Percentiles rank a stretch among this genome's conserved stretches.
These are phyloP conservation scores for Ulota crispa DNA, from an alignment of 225 moss, liverwort and hornwort species.

Conservation along the genomic window DNA sequence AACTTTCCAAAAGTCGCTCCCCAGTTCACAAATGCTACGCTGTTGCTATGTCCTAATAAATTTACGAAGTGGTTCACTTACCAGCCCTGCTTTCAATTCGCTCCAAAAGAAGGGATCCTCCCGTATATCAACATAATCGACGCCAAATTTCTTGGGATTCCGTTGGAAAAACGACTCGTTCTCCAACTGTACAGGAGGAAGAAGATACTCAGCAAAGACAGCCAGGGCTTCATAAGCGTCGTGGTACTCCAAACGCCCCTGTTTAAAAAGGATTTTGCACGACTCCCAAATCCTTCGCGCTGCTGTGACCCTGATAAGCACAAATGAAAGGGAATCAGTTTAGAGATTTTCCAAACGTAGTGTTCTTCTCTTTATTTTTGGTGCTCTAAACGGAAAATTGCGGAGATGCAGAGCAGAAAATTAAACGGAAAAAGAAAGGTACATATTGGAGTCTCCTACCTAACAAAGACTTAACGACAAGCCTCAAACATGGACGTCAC, in stretches of 20 bases:
- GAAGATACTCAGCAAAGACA: slow-evolving; percentile 60
- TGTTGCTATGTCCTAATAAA: slow-evolving; percentile 5
- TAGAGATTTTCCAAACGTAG: background rate
- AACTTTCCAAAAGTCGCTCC: background rate
- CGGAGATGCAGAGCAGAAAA: background rate
- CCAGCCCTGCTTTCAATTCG: slow-evolving; percentile 71
- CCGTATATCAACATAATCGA: slow-evolving; percentile 55
- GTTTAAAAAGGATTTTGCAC: slow-evolving; percentile 66
- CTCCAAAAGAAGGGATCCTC: slow-evolving; percentile 74
- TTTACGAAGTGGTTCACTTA: slow-evolving; percentile 29
- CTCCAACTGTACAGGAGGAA: slow-evolving; percentile 42
- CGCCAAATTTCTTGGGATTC: slow-evolving; percentile 25
- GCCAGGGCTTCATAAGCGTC: slow-evolving; percentile 68
- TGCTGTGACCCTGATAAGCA: slow-evolving; percentile 49
- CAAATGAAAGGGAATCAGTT: background rate
- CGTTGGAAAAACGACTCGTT: slow-evolving; percentile 16
- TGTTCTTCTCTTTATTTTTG: background rate
- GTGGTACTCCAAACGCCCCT: slow-evolving; percentile 47
- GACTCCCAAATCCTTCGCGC: slow-evolving; percentile 73
- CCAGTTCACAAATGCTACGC: background rate
- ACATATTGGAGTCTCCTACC: background rate
- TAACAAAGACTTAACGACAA: background rate
- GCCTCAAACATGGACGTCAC: background rate
- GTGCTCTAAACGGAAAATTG: background rate
- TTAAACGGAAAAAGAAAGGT: background rate